Evolutionary conservation across 345 rosid genomes (phyloP).

Genomic region (Arabis alpina): DNA sequence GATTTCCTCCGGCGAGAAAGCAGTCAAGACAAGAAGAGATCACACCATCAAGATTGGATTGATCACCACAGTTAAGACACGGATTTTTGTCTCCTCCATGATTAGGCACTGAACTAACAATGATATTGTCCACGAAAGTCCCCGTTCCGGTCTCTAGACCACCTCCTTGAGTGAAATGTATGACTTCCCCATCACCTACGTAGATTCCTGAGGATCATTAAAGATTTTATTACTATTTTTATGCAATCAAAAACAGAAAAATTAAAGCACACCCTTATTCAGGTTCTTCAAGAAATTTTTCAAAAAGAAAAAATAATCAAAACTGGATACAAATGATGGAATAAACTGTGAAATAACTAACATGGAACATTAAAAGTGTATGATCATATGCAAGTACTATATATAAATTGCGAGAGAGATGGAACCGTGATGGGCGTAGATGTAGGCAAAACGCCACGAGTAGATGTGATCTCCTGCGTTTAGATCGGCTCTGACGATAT

Average conservation of each 20-base stretch:
- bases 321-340: no score
- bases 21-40: constrained; percentile 73
- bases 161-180: constrained; percentile 77
- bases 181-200: constrained; percentile 66
- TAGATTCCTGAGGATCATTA: constrained; percentile 56
- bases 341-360: no score
- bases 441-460: constrained; percentile 72
- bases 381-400: no score
- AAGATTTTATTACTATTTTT: no score
- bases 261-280: no score
- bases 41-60: constrained; percentile 57
- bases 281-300: no score
- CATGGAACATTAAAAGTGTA: no score
- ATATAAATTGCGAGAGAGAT: neutral
- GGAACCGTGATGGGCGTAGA: constrained; percentile 80
- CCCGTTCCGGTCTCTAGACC: constrained; percentile 77
- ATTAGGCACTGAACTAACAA: constrained; percentile 58
- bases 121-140: constrained; percentile 60
- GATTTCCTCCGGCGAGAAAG: constrained; percentile 67
- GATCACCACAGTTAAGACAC: constrained; percentile 63
- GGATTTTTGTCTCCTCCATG: constrained; percentile 47
- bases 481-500: constrained; percentile 53
- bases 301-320: no score
- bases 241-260: no score
- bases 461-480: constrained; percentile 83